These are phyloP conservation scores for Globisporangium canariense DNA, from an alignment of 352 stramenopile species.

Conservation along the genomic window DNA sequence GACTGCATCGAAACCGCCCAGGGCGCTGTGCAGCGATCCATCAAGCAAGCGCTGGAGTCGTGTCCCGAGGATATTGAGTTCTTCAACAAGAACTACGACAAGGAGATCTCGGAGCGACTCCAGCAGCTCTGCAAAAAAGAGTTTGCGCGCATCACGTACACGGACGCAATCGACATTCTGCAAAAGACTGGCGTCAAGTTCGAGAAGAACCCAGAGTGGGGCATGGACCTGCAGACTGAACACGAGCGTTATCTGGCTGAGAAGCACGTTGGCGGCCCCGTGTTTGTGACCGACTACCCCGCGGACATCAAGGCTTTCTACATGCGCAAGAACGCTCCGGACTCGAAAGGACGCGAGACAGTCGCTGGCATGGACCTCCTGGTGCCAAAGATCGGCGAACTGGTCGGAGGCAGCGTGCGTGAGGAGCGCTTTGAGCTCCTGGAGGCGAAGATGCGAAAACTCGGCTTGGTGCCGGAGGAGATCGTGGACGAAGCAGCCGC, in stretches of 20 bases:
- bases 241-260: conserved; percentile 96
- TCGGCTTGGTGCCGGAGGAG: conserved; percentile 40
- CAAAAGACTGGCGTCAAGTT: conserved; percentile 83
- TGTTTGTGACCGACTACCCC: conserved; percentile 99
- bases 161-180: conserved; percentile 92
- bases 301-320: conserved; percentile 99
- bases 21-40: conserved; percentile 86
- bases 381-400: conserved; percentile 95
- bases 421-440: conserved; percentile 93
- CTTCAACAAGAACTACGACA: conserved; percentile 91
- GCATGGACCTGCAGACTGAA: conserved; percentile 97
- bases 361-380: conserved; percentile 97
- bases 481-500: conserved; percentile 72
- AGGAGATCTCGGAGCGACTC: conserved; percentile 79
- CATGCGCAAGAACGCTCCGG: conserved; percentile 95
- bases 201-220: conserved; percentile 86
- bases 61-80: conserved; percentile 92
- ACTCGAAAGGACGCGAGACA: conserved; percentile 81
- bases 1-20: conserved; percentile 95
- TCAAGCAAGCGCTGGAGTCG: conserved; percentile 75
- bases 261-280: conserved; percentile 59
- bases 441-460: conserved; percentile 59
- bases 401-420: conserved; percentile 96
- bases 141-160: conserved; percentile 94
- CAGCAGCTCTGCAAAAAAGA: conserved; percentile 74